Base-by-base conservation (phyloP, 345 rosid species). In the Trapa bicornis region DNA sequence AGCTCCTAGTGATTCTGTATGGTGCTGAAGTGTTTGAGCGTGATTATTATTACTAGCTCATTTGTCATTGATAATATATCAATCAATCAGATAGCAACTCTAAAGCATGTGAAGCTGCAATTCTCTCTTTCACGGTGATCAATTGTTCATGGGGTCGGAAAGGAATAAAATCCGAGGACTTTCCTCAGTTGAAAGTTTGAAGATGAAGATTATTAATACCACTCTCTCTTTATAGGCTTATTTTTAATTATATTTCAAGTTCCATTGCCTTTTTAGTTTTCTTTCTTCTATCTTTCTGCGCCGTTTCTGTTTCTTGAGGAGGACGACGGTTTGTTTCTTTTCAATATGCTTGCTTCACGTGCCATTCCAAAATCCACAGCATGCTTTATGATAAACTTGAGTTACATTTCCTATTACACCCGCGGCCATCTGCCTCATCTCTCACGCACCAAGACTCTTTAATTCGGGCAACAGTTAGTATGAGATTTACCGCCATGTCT, bases 51-150 rank as follows among this genome's bases (percentile, higher is more conserved):
- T 15, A 5, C 39, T 36, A 22, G 29, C 29, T 22, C 29, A 22
- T 22, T 16, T 32, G 47, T 38, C 17, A 67, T 10, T 37, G 29
- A 22, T 22, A 22, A 22, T 22, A 22, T 22, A 22, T 22, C 29
- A 22, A 39, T 67, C 37, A 50, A 41, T 33, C 12, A n/a, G 43
- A 39, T 36, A 35, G 63, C 52, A 54, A 61, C 37, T 39, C 71
- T 52, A 68, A 57, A 73, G 76, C 79, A 73, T 61, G 76, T 73
- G 76, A 78, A 67, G 72, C 71, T 77, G 85, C 79, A 65, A 66
- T 73, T 76, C 65, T 56, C 57, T 41, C 43, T 54, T 13, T 61
- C 72, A 75, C 62, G 45, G 45, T 54, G 45, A 17, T 47, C 56
- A 69, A 42, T 69, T 43, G 42, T 43, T 60, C 61, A 61, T 60